These are phyloP conservation scores for Aristolochia contorta DNA, from an alignment of 164 flowering plant species.

Conservation along the genomic window DNA sequence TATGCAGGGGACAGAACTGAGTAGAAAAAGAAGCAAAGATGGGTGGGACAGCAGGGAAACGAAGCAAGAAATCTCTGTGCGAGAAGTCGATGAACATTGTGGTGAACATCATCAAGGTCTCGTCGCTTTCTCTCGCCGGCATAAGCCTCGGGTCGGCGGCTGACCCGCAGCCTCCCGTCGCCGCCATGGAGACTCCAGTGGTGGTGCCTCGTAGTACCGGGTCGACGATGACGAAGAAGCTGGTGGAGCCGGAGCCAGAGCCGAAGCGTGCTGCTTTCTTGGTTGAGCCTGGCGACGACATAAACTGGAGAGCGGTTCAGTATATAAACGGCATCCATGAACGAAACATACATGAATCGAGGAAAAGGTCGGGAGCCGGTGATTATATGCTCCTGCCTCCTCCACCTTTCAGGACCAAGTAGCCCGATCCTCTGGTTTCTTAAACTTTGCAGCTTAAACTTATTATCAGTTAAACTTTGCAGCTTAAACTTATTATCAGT, in stretches of 20 bases:
- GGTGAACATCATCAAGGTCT: not conserved
- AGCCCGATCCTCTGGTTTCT: not conserved
- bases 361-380: not conserved
- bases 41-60: not conserved
- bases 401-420: slow-evolving; percentile 1
- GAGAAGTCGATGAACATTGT: slow-evolving; percentile 2
- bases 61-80: not conserved
- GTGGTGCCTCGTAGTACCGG: not conserved
- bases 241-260: not conserved
- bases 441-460: too few species aligned
- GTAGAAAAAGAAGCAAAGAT: not conserved
- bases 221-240: not conserved
- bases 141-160: not conserved
- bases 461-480: too few species aligned
- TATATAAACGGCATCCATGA: not conserved
- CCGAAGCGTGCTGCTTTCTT: not conserved
- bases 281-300: not conserved
- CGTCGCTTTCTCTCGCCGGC: not conserved
- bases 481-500: too few species aligned
- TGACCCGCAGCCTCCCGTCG: not conserved
- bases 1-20: not conserved
- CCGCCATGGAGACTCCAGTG: not conserved
- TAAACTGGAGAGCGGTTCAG: not conserved
- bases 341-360: not conserved
- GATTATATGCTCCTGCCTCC: not conserved